Evolutionary conservation across 2,329 filamentous ascomycete genomes (phyloP).

Genomic region (Penicillium brasilianum): DNA sequence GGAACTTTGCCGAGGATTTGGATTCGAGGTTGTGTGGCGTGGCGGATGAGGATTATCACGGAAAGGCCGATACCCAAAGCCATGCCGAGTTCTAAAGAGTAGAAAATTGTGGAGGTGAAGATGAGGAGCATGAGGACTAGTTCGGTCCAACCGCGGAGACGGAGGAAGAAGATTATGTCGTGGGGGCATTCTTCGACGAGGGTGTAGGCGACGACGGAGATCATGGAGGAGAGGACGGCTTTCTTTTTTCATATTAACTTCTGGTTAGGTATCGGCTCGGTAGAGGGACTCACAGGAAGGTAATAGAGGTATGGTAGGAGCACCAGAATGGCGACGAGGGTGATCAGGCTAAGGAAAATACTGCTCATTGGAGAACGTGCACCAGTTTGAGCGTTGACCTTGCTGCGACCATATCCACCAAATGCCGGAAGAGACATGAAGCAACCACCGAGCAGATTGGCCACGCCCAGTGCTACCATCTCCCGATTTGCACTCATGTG

Average conservation of each 20-base stretch:
- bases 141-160: conserved; percentile 84
- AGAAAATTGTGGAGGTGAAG: conserved; percentile 90
- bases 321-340: conserved; percentile 78
- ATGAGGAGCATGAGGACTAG: conserved; percentile 87
- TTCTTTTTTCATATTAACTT: conserved; percentile 61
- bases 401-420: conserved; percentile 93
- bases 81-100: conserved; percentile 91
- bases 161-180: conserved; percentile 87
- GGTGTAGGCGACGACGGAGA: conserved; percentile 92
- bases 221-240: conserved; percentile 91
- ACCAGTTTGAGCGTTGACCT: conserved; percentile 91
- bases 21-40: conserved; percentile 89
- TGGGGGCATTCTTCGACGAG: conserved; percentile 94
- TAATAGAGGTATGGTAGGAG: conserved; percentile 93
- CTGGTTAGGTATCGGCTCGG: background rate
- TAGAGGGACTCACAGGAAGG: conserved; percentile 73
- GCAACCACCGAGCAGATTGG: conserved; percentile 87
- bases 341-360: conserved; percentile 81
- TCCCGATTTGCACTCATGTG: conserved; percentile 89
- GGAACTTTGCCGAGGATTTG: conserved; percentile 92
- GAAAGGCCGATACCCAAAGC: conserved; percentile 92
- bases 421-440: conserved; percentile 94
- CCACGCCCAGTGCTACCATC: conserved; percentile 85
- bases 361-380: conserved; percentile 94
- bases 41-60: conserved; percentile 84